These are phyloP conservation scores for Mycena leptocephala DNA, from an alignment of 768 basidiomycete genomes.

Conservation along the genomic window DNA sequence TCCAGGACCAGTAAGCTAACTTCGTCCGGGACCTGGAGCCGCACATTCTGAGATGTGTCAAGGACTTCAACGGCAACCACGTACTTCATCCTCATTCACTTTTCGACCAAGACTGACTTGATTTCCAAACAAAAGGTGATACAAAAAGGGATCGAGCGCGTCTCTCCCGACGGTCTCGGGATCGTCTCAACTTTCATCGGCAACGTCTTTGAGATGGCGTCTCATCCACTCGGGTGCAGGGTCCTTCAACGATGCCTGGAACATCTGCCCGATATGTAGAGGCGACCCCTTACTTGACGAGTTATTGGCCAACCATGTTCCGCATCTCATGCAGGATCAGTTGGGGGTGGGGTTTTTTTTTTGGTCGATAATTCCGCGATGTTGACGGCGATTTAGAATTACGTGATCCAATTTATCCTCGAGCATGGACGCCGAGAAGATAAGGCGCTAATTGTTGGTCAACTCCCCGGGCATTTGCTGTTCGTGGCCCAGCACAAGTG, in stretches of 20 bases:
- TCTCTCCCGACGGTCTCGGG: slow-evolving; percentile 81
- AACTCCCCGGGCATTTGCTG: slow-evolving; percentile 85
- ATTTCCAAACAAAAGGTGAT: slow-evolving; percentile 69
- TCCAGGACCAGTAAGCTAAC: slow-evolving; percentile 81
- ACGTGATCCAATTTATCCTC: slow-evolving; percentile 95
- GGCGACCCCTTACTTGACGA: slow-evolving; percentile 86
- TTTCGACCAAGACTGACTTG: slow-evolving; percentile 11
- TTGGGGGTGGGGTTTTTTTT: slow-evolving; percentile 78
- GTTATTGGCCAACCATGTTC: slow-evolving; percentile 75
- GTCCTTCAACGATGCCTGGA: slow-evolving; percentile 96
- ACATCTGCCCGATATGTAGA: slow-evolving; percentile 79
- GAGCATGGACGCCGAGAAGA: slow-evolving; percentile 85
- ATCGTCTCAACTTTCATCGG: slow-evolving; percentile 86
- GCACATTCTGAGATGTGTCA: slow-evolving; percentile 88
- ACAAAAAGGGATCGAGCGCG: slow-evolving; percentile 90
- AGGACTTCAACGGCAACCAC: slow-evolving; percentile 95
- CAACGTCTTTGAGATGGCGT: slow-evolving; percentile 85
- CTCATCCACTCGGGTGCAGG: slow-evolving; percentile 94
- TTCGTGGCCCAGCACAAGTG: slow-evolving; percentile 89
- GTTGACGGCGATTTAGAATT: slow-evolving; percentile 72
- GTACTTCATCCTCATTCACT: slow-evolving; percentile 61
- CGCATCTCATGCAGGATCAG: slow-evolving; percentile 89
- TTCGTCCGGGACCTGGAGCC: slow-evolving; percentile 88
- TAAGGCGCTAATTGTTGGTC: slow-evolving; percentile 73
- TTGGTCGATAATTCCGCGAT: slow-evolving; percentile 4